A percentile compares a stretch with the other conserved stretches of the same genome.
These are phyloP conservation scores for Steccherinum ochraceum DNA, from an alignment of 768 basidiomycete genomes.

Conservation along the genomic window DNA sequence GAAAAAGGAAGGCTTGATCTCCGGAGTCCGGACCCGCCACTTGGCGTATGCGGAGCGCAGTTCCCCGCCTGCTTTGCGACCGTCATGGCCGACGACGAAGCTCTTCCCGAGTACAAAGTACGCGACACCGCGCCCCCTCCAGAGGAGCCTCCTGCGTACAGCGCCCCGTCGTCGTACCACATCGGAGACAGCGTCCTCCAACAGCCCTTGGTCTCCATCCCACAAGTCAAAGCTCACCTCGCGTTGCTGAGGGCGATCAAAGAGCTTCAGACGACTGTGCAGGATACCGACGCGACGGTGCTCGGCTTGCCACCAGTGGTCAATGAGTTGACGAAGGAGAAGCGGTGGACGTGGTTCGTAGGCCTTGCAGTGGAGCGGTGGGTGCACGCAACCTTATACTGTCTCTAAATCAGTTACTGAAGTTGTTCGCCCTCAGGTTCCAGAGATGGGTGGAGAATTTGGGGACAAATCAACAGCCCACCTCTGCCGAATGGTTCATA, in stretches of 20 bases:
- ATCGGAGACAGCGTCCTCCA: constrained; percentile 1
- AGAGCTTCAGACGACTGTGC: constrained; percentile 22
- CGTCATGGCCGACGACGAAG: not conserved
- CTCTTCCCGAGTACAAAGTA: not conserved
- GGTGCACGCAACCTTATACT: constrained; percentile 4
- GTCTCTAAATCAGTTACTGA: not conserved
- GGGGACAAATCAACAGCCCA: constrained; percentile 5
- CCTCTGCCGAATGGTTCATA: constrained; percentile 23
- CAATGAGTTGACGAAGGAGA: constrained; percentile 18
- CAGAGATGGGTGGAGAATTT: constrained; percentile 24
- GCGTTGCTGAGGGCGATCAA: constrained; percentile 28
- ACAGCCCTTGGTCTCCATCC: constrained; percentile 23
- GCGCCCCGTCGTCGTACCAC: not conserved
- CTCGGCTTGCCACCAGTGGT: constrained; percentile 19
- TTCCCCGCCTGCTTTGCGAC: not conserved
- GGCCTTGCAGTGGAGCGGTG: constrained; percentile 32
- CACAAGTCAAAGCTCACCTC: constrained; percentile 29
- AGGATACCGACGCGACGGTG: constrained; percentile 20
- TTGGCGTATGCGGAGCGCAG: too few species aligned
- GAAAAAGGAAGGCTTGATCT: too few species aligned
- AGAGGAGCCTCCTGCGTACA: constrained; percentile 5
- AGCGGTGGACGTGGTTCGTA: constrained; percentile 36
- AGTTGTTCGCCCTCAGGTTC: constrained; percentile 20
- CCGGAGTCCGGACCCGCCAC: too few species aligned
- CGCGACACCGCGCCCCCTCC: not conserved